Conservation (phyloP, 257 asterid genomes). For the Fraxinus cuspidata region DNA sequence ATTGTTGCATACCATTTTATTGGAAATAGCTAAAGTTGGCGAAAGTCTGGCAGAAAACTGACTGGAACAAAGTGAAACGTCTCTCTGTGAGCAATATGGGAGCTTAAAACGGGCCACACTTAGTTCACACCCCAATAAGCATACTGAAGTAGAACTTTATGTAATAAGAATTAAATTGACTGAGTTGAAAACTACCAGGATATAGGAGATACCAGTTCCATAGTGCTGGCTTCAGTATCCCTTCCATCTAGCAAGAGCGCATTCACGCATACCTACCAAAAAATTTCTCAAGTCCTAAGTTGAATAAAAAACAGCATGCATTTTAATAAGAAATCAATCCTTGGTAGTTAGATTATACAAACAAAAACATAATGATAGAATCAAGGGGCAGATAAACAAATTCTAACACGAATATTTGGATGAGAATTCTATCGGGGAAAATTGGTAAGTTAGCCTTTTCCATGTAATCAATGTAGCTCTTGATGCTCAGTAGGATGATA, state of each 20-base stretch:
- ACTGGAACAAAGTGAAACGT: constrained; percentile 47
- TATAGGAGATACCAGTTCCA: constrained; percentile 67
- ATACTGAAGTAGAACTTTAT: constrained; percentile 3
- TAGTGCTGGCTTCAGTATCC: constrained; percentile 41
- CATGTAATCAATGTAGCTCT: background rate
- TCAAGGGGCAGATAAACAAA: background rate
- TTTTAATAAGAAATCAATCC: constrained; percentile 8
- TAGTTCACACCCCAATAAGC: constrained; percentile 22
- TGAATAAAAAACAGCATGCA: constrained; percentile 3
- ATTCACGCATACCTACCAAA: constrained; percentile 58
- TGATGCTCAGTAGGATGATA: constrained; percentile 12
- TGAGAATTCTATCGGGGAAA: background rate
- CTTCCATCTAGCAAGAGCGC: constrained; percentile 52
- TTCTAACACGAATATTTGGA: background rate
- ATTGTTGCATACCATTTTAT: constrained; percentile 66
- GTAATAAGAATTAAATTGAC: constrained; percentile 24
- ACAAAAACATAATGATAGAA: background rate
- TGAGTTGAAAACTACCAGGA: constrained; percentile 40
- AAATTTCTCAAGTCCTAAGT: constrained; percentile 15
- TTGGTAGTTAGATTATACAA: background rate
- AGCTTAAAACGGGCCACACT: constrained; percentile 23
- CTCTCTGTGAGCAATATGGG: constrained; percentile 47
- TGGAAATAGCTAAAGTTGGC: constrained; percentile 62
- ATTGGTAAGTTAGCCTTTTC: background rate
- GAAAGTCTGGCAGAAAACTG: constrained; percentile 83